Base-by-base conservation (phyloP, 495 filamentous ascomycete genomes). In the Aspergillus ostianus region DNA sequence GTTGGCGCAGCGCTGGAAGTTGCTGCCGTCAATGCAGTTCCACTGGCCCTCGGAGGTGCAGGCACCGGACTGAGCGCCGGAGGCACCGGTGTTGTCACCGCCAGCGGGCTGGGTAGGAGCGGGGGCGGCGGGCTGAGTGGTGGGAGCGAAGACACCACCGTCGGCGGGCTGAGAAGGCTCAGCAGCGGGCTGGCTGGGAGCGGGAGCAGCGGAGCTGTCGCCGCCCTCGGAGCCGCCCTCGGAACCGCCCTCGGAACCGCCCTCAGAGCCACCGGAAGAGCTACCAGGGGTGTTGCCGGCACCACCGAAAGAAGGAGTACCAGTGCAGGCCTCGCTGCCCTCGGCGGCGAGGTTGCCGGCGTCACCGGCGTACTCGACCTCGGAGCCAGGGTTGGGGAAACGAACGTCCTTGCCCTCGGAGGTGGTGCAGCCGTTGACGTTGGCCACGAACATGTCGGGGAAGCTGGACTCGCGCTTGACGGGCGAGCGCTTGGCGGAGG, bases 361-460 rank as follows among this genome's bases (percentile, higher is more conserved):
- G 3, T 65, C 13, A 6, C 73, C 72, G 15, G 41, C 21, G 19
- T 64, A 68, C 47, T 73, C 65, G 41, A 92, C 80, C 55, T 87
- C 80, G 7, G 78, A 75, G 52, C 91, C 91, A 8, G 90, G 88
- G 61, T 91, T 72, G n/a, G 89, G 89, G 72, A 85, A 94, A 15
- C 82, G 71, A 30, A 87, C 80, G 50, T 90, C 84, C n/a, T 70
- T 53, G 4, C 66, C 70, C 57, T 87, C 83, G 47, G 64, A 61
- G 36, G 86, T 89, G 18, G 81, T 88, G 20, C 67, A 71, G 71
- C 87, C 90, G 55, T 78, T 77, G 58, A 91, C 80, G 79, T 96
- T 96, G 65, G 90, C 87, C 18, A 87, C 81, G 50, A 95, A 85
- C 89, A 97, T 90, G 56, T 87, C 77, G 1, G 93, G 93, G 20